A percentile compares a stretch with the other conserved stretches of the same genome.
These are phyloP conservation scores for Ophiocordyceps sinensis DNA, from an alignment of 2,329 filamentous ascomycete genomes.

Conservation along the genomic window DNA sequence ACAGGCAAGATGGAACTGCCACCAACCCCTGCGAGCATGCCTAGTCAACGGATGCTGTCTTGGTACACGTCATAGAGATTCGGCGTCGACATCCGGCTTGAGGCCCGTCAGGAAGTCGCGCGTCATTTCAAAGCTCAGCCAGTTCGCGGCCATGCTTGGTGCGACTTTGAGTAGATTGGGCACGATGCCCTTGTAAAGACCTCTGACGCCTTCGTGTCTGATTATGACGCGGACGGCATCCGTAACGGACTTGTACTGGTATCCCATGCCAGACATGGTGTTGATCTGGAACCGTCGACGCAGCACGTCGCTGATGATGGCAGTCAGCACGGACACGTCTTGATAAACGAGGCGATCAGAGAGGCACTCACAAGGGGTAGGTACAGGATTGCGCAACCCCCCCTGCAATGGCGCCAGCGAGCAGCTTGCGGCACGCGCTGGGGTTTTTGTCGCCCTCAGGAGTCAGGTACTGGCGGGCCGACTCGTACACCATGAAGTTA, in stretches of 20 bases:
- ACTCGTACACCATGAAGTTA: constrained; percentile 98
- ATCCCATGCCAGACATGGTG: constrained; percentile 97
- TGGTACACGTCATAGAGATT: constrained; percentile 11
- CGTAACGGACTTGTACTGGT: constrained; percentile 77
- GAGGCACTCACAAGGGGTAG: constrained; percentile 76
- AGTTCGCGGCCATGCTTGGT: constrained; percentile 96
- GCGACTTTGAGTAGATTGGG: constrained; percentile 95
- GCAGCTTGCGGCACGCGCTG: constrained; percentile 62
- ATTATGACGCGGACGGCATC: constrained; percentile 77
- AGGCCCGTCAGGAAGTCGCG: constrained; percentile 68
- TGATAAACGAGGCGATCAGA: too few species aligned
- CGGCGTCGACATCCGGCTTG: constrained; percentile 25
- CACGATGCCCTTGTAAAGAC: constrained; percentile 90
- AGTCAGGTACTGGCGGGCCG: constrained; percentile 69
- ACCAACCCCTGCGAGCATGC: neutral
- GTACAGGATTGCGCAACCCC: constrained; percentile 95
- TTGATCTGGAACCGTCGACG: constrained; percentile 95
- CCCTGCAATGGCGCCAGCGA: constrained; percentile 86
- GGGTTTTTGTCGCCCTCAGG: constrained; percentile 80
- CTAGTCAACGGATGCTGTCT: neutral
- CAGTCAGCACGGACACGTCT: constrained; percentile 6
- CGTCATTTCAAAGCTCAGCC: constrained; percentile 92
- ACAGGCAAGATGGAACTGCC: neutral
- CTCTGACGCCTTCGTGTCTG: constrained; percentile 65
- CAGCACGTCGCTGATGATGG: constrained; percentile 58